phyloP scores from a whole-genome alignment of 371 early-diverging fungal genomes.

The Mucor piriformis region DNA sequence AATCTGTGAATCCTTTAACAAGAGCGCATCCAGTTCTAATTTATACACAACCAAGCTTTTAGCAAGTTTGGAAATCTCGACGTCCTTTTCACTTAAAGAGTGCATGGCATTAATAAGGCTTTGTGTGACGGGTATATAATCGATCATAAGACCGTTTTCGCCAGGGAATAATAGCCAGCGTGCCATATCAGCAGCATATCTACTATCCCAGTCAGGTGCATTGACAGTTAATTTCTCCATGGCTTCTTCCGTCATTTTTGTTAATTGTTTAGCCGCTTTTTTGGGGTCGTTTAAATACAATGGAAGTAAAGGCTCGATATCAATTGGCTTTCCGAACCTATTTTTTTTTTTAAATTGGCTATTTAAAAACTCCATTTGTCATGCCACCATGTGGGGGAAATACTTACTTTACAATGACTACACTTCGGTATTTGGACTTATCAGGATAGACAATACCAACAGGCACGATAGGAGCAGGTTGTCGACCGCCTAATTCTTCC shows the following conservation, averaged over 20 bases:
- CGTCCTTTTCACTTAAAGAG: conserved; percentile 26
- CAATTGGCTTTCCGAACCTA: conserved; percentile 59
- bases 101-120: conserved; percentile 51
- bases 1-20: conserved; percentile 47
- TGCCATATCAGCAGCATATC: conserved; percentile 55
- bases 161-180: conserved; percentile 53
- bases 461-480: conserved; percentile 45
- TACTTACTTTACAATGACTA: conserved; percentile 54
- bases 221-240: conserved; percentile 50
- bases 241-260: conserved; percentile 39
- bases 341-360: no score
- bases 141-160: conserved; percentile 43
- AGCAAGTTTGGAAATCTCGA: conserved; percentile 41
- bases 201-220: conserved; percentile 56
- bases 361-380: not conserved
- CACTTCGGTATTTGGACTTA: conserved; percentile 60
- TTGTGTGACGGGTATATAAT: conserved; percentile 57
- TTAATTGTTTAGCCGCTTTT: conserved; percentile 54
- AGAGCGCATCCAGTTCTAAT: conserved; percentile 38
- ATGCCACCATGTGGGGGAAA: no score
- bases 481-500: conserved; percentile 32
- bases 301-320: conserved; percentile 45
- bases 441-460: conserved; percentile 61
- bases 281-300: conserved; percentile 50
- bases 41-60: conserved; percentile 48